Percentiles rank a stretch among this genome's conserved stretches.
Evolutionary conservation across 1,284 basidiomycete genomes (phyloP).

Genomic region (Peniophora sp.): DNA sequence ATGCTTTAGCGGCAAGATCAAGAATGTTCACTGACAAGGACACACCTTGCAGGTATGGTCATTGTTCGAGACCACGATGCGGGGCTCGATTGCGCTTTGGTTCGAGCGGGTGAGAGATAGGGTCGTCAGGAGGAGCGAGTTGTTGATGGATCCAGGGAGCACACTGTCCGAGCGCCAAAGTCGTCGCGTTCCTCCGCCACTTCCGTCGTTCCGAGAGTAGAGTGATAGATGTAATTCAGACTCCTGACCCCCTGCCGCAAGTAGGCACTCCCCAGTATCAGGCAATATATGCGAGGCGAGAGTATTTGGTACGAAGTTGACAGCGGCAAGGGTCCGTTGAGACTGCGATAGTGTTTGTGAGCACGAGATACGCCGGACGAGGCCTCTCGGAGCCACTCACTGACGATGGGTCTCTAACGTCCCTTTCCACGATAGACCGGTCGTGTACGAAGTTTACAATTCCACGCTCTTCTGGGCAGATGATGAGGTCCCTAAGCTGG

Average conservation of each 20-base stretch:
- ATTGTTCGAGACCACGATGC: slow-evolving; percentile 80
- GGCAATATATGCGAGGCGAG: slow-evolving; percentile 55
- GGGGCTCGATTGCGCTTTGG: slow-evolving; percentile 56
- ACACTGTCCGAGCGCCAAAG: slow-evolving; percentile 52
- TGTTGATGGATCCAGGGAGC: slow-evolving; percentile 71
- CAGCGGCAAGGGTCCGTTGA: slow-evolving; percentile 44
- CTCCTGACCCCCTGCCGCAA: slow-evolving; percentile 78
- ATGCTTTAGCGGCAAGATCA: too few relatives aligned
- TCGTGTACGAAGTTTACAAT: slow-evolving; percentile 59
- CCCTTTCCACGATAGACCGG: slow-evolving; percentile 57
- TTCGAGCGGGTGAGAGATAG: slow-evolving; percentile 47
- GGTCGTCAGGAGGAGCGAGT: slow-evolving; percentile 68
- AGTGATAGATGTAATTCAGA: slow-evolving; percentile 72
- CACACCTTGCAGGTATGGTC: slow-evolving; percentile 38
- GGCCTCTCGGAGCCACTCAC: slow-evolving; percentile 24
- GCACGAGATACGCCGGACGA: not conserved
- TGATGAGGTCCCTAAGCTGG: slow-evolving; percentile 68
- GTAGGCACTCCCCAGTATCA: slow-evolving; percentile 47
- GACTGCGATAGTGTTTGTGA: slow-evolving; percentile 4
- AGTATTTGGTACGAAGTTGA: slow-evolving; percentile 61
- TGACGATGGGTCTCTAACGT: slow-evolving; percentile 40
- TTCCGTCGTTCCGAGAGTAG: slow-evolving; percentile 21
- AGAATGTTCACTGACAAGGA: too few relatives aligned
- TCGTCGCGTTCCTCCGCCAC: slow-evolving; percentile 17
- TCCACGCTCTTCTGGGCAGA: slow-evolving; percentile 63